phyloP scores from a whole-genome alignment of 2,329 filamentous ascomycete genomes.

The Fusarium sulawesiense region DNA sequence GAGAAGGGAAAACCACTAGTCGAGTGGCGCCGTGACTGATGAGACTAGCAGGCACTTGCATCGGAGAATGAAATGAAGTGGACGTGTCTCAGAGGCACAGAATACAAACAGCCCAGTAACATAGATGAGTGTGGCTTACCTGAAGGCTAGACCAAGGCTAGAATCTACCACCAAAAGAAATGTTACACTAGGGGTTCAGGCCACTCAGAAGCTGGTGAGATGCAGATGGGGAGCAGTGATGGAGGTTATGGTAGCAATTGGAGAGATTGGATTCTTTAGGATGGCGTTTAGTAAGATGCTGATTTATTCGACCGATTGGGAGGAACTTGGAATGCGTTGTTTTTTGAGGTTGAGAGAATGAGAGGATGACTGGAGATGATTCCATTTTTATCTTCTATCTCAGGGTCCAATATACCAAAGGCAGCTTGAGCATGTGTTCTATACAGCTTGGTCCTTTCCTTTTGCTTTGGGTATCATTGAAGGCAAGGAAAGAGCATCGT shows the following conservation, averaged over 20 bases:
- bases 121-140: conserved; percentile 41
- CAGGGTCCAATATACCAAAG: neutral
- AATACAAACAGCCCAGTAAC: neutral
- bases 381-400: conserved; percentile 17
- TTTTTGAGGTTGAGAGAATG: conserved; percentile 13
- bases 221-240: conserved; percentile 2
- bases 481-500: conserved; percentile 24
- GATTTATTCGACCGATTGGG: conserved; percentile 9
- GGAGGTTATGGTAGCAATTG: conserved; percentile 9
- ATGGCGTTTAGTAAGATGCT: conserved; percentile 17
- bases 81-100: conserved; percentile 37
- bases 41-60: conserved; percentile 34
- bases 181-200: conserved; percentile 24
- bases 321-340: conserved; percentile 21
- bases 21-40: conserved; percentile 32
- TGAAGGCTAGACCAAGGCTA: conserved; percentile 31
- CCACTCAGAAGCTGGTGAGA: conserved; percentile 14
- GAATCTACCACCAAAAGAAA: conserved; percentile 34
- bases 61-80: conserved; percentile 43
- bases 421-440: conserved; percentile 26
- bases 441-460: conserved; percentile 15
- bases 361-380: conserved; percentile 17
- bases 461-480: conserved; percentile 1
- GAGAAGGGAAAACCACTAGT: conserved; percentile 40
- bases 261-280: conserved; percentile 36